Evolutionary conservation across 2,329 filamentous ascomycete species (phyloP), one percentile per base, ranked within the genome.

Genomic region (Gyromitra esculenta): DNA sequence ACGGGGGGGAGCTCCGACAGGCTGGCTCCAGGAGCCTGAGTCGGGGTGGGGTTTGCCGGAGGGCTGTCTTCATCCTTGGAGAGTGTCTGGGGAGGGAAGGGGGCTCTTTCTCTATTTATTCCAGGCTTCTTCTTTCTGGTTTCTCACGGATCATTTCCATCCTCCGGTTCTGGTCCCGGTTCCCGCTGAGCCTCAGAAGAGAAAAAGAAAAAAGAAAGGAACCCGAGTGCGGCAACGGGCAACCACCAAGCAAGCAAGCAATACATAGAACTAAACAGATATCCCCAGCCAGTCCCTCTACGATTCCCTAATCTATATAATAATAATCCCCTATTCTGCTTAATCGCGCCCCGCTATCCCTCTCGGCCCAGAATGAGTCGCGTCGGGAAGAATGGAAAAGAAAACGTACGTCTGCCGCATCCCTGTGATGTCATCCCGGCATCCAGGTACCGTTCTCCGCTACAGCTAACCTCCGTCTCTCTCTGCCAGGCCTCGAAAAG

Each of bases 401-500:
- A 71, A 43, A 68, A 70, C 59, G 64, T 41, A 50, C 56, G 70
- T 50, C 43, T n/a, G 45, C 41, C 43, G 60, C 35, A 13, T 41
- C n/a, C 11, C 65, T 65, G 57, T 50, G 52, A 73, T 50, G 43
- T 39, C 56, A 73, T 65, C 18, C 43, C 43, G 18, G 25, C 25
- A 31, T 31, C 25, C 25, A 31, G 25, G 25, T 4, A 31, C 25
- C 25, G 25, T 31, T 31, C 25, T 31, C 25, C 25, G 25, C 25
- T 3, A 31, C 25, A 31, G n/a, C 37, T 25, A 37, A 25, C 2
- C 21, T 45, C 50, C 65, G 43, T 67, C 35, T 15, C n/a, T 57
- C 31, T 39, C 41, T 59, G 21, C 43, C 80, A 91, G 89, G 91
- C 90, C 84, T 90, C 90, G 76, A 88, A 87, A 84, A 84, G 85